A percentile compares a stretch with the other conserved stretches of the same genome.
Evolutionary conservation across 306 rosid genomes (phyloP).

Genomic region (Cucurbita pepo): DNA sequence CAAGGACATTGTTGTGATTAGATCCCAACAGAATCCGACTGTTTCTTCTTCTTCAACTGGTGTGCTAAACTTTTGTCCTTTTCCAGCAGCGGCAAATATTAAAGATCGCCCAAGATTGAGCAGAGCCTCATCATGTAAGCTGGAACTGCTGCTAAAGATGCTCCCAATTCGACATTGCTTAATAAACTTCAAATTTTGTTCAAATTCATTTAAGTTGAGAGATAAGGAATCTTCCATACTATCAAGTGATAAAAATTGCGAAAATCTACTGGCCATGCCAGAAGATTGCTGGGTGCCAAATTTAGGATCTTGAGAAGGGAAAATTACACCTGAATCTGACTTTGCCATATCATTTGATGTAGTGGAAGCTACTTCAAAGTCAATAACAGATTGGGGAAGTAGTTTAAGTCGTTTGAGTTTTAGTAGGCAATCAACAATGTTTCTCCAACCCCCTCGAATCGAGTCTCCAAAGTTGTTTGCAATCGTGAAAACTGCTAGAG

Average conservation of each 20-base stretch:
- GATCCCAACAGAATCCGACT: constrained; percentile 84
- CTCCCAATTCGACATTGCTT: constrained; percentile 58
- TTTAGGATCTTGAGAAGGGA: constrained; percentile 28
- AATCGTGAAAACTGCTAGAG: constrained; percentile 65
- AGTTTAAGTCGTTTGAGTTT: constrained; percentile 76
- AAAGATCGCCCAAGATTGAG: constrained; percentile 60
- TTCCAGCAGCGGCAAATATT: constrained; percentile 80
- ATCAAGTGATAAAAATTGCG: constrained; percentile 42
- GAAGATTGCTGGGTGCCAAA: constrained; percentile 25
- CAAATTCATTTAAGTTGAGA: constrained; percentile 57
- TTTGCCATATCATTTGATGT: constrained; percentile 12
- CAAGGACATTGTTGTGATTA: constrained; percentile 37
- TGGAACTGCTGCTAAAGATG: constrained; percentile 49
- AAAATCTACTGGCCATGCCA: constrained; percentile 27
- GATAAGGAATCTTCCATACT: constrained; percentile 41
- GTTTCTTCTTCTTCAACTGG: constrained; percentile 86
- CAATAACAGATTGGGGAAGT: constrained; percentile 54
- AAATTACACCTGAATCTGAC: constrained; percentile 29
- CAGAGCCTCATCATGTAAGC: constrained; percentile 47
- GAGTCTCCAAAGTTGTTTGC: constrained; percentile 58
- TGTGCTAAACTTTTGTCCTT: constrained; percentile 90
- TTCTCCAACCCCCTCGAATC: constrained; percentile 85
- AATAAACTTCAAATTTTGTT: constrained; percentile 67
- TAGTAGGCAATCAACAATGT: constrained; percentile 67
- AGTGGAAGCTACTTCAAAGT: constrained; percentile 20